Conservation (phyloP, 257 asterid genomes). For the Eucommia ulmoides region DNA sequence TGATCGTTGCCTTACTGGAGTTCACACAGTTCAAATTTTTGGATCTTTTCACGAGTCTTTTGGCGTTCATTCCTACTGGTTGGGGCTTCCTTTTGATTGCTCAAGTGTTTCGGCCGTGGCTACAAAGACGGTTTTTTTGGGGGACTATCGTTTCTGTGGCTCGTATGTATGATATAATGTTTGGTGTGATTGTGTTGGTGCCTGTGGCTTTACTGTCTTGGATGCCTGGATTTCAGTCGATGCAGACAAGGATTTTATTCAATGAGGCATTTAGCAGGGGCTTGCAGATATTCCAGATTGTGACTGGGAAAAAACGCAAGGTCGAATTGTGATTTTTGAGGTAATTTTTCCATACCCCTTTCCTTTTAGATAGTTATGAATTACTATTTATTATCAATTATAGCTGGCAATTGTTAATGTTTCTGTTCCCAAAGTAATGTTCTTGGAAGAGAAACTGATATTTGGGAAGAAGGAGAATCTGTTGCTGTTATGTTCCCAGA, state of each 20-base stretch:
- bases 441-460: too few species aligned
- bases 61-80: constrained; percentile 93
- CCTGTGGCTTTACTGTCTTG: constrained; percentile 88
- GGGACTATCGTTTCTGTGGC: constrained; percentile 65
- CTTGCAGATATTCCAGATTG: constrained; percentile 86
- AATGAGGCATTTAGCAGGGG: constrained; percentile 97
- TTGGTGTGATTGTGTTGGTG: constrained; percentile 80
- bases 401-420: too few species aligned
- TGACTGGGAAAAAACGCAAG: constrained; percentile 76
- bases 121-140: constrained; percentile 64
- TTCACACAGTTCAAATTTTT: constrained; percentile 57
- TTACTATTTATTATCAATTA: too few species aligned
- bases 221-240: constrained; percentile 96
- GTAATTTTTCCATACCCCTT: constrained; percentile 28
- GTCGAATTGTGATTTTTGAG: constrained; percentile 41
- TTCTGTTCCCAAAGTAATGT: too few species aligned
- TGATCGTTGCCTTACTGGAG: constrained; percentile 50
- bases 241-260: constrained; percentile 97
- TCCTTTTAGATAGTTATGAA: too few species aligned
- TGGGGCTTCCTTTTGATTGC: constrained; percentile 86
- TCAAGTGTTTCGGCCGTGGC: constrained; percentile 62
- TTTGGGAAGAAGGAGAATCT: too few species aligned
- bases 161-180: constrained; percentile 79
- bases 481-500: too few species aligned
- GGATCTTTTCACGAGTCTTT: constrained; percentile 75